phyloP scores from a whole-genome alignment of 306 rosid species.

The Mimosa bimucronata region DNA sequence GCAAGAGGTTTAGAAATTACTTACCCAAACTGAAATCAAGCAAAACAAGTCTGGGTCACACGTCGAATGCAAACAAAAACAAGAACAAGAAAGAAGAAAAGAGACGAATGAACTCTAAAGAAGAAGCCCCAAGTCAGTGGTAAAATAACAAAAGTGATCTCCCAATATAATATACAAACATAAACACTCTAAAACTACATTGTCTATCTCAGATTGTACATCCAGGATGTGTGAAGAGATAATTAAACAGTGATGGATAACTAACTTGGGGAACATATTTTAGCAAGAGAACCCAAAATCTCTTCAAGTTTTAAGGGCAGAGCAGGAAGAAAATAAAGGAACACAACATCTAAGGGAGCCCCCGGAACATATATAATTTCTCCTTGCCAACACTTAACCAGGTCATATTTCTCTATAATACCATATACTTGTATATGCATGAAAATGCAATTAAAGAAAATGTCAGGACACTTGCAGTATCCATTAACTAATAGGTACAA shows the following conservation, averaged over 20 bases:
- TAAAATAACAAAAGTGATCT: constrained; percentile 14
- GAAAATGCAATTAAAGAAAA: no score
- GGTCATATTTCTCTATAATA: constrained; percentile 74
- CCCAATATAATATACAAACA: constrained; percentile 15
- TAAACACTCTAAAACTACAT: neutral
- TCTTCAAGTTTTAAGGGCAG: constrained; percentile 62
- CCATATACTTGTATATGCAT: no score
- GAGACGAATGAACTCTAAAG: constrained; percentile 53
- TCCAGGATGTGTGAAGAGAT: neutral
- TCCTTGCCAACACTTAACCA: constrained; percentile 92
- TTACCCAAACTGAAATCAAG: no score
- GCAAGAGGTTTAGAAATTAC: no score
- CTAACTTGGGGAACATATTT: constrained; percentile 59
- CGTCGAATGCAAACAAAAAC: no score
- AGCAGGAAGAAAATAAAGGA: constrained; percentile 86
- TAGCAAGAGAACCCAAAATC: constrained; percentile 61
- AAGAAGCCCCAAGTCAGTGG: constrained; percentile 29
- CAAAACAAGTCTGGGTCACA: no score
- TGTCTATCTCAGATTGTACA: constrained; percentile 23
- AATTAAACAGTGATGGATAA: constrained; percentile 10
- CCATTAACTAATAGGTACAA: no score
- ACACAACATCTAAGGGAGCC: constrained; percentile 74
- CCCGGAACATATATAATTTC: constrained; percentile 71
- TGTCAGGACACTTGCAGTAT: no score
- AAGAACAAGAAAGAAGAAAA: no score